Evolutionary conservation across 768 basidiomycete genomes (phyloP).

Genomic region (Epithele typhae): DNA sequence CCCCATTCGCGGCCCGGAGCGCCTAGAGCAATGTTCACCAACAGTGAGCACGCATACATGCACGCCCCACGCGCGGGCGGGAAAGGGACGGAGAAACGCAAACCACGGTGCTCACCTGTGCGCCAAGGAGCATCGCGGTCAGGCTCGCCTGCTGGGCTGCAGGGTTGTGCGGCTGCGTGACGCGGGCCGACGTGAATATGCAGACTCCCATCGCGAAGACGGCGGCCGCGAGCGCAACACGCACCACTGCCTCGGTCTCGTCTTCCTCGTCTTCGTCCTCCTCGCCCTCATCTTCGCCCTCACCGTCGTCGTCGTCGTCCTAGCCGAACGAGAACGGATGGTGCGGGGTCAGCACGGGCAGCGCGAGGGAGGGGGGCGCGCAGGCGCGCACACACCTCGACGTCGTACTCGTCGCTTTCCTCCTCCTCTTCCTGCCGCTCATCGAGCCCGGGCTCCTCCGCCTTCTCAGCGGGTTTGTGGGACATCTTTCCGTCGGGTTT

Average conservation of each 20-base stretch:
- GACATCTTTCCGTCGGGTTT: too few relatives aligned
- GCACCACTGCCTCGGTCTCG: slow-evolving; percentile 13
- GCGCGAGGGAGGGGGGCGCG: not conserved
- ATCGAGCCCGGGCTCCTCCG: slow-evolving; percentile 12
- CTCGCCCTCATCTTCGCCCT: slow-evolving; percentile 17
- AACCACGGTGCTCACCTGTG: slow-evolving; percentile 14
- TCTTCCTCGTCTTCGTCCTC: slow-evolving; percentile 23
- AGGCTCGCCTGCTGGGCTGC: slow-evolving; percentile 17
- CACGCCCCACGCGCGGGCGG: too few relatives aligned
- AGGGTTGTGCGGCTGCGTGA: slow-evolving; percentile 4
- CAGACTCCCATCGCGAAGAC: not conserved
- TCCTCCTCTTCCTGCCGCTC: slow-evolving; percentile 22
- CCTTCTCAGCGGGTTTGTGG: slow-evolving; percentile 1
- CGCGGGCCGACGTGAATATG: not conserved
- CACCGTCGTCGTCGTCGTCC: slow-evolving; percentile 19
- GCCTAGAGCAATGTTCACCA: not conserved
- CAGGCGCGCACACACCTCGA: slow-evolving; percentile 6
- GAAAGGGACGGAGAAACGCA: too few relatives aligned
- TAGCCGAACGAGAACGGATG: not conserved
- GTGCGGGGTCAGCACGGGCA: not conserved
- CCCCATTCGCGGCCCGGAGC: not conserved
- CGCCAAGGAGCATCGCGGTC: slow-evolving; percentile 25
- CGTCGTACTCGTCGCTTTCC: slow-evolving; percentile 28
- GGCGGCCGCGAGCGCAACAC: not conserved
- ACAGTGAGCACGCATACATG: too few relatives aligned